Conservation (phyloP, 2,329 filamentous ascomycete genomes). For the Capronia coronata region DNA sequence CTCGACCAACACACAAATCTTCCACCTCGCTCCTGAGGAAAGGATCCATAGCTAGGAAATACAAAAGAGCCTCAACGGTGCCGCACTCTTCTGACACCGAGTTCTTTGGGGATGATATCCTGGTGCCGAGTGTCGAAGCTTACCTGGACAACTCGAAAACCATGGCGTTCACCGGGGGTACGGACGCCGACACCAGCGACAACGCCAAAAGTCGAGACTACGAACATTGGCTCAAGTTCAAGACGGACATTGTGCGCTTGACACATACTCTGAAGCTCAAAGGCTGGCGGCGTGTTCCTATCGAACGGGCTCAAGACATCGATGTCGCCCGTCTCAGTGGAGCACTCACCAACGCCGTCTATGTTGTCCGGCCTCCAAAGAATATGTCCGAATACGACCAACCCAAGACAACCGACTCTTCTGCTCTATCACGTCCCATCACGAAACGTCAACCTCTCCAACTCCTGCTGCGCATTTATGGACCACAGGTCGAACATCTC, state of each 20-base stretch:
- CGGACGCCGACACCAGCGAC: slow-evolving; percentile 42
- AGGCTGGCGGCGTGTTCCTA: slow-evolving; percentile 77
- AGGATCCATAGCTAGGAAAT: slow-evolving; percentile 40
- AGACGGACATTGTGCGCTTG: slow-evolving; percentile 82
- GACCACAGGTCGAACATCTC: slow-evolving; percentile 87
- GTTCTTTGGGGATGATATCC: slow-evolving; percentile 64
- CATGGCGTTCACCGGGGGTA: slow-evolving; percentile 63
- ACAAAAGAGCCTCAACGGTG: slow-evolving; percentile 40
- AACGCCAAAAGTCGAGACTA: slow-evolving; percentile 57
- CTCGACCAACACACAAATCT: slow-evolving; percentile 16
- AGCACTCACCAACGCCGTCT: slow-evolving; percentile 92
- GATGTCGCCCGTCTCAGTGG: slow-evolving; percentile 59
- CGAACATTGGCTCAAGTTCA: slow-evolving; percentile 78
- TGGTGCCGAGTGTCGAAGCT: slow-evolving; percentile 80
- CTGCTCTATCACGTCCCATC: slow-evolving; percentile 13
- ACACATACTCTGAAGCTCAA: slow-evolving; percentile 84
- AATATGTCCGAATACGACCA: slow-evolving; percentile 43
- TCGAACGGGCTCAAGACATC: slow-evolving; percentile 40
- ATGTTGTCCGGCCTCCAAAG: slow-evolving; percentile 78
- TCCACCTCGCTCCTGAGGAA: slow-evolving; percentile 34
- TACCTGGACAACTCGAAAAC: slow-evolving; percentile 86
- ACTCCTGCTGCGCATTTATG: slow-evolving; percentile 84
- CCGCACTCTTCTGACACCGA: slow-evolving; percentile 76
- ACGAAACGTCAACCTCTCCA: slow-evolving; percentile 47
- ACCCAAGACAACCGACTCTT: slow-evolving; percentile 20